Conservation (phyloP, 1,284 basidiomycete species). For the Blastosporella zonata region DNA sequence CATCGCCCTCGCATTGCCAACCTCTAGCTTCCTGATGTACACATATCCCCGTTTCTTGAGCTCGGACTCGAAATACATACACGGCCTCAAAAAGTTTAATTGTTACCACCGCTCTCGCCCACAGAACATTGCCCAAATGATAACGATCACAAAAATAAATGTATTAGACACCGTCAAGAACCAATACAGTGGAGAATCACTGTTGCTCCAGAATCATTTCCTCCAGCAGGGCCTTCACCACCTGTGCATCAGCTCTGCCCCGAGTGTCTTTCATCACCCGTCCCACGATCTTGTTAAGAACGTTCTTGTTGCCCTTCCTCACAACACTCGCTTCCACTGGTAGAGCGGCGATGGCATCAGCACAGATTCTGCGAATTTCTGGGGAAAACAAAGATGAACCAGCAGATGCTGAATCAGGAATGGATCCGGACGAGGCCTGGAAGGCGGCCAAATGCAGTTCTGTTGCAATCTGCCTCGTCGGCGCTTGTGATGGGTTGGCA, state of each 20-base stretch:
- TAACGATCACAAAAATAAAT: neutral
- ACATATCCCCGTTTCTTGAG: neutral
- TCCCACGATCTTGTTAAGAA: constrained; percentile 86
- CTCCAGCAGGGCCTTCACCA: constrained; percentile 43
- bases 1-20: neutral
- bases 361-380: constrained; percentile 54
- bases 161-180: neutral
- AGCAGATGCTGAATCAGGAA: constrained; percentile 24
- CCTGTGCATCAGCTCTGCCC: constrained; percentile 73
- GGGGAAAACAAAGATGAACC: constrained; percentile 25
- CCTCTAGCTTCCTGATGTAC: neutral
- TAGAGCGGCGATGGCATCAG: constrained; percentile 60
- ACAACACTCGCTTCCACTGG: constrained; percentile 74
- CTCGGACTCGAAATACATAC: neutral
- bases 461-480: constrained; percentile 44
- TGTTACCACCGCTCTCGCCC: neutral
- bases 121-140: neutral
- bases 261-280: constrained; percentile 84
- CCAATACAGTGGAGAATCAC: neutral
- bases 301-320: constrained; percentile 73
- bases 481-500: constrained; percentile 36
- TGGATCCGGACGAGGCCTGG: constrained; percentile 26
- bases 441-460: constrained; percentile 46
- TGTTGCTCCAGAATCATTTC: constrained; percentile 31
- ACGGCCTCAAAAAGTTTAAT: neutral